Conservation (phyloP, 257 asterid species). For the Catharanthus roseus region DNA sequence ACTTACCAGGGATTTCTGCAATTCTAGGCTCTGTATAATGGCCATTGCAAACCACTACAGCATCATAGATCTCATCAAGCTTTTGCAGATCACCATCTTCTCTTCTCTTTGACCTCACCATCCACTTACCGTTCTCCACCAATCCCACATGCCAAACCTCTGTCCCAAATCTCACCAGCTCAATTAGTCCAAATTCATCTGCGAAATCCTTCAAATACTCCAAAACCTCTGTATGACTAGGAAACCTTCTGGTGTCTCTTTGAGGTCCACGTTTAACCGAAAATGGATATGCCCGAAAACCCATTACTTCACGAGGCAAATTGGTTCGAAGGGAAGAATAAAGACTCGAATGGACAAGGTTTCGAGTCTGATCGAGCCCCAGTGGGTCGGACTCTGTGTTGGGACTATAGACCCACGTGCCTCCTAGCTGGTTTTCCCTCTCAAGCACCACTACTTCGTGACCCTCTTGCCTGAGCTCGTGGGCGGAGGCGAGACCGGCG, state of each 20-base stretch:
- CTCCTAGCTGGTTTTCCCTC: conserved; percentile 56
- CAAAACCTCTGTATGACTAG: conserved; percentile 70
- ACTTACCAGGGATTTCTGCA: conserved; percentile 73
- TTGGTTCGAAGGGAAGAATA: conserved; percentile 87
- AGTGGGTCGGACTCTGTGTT: conserved; percentile 59
- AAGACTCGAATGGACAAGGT: conserved; percentile 62
- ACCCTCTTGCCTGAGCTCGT: conserved; percentile 76
- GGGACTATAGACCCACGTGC: conserved; percentile 82
- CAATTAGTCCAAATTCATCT: conserved; percentile 49
- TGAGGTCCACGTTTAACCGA: conserved; percentile 32
- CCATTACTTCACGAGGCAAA: conserved; percentile 84
- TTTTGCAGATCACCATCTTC: conserved; percentile 24
- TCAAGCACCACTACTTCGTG: conserved; percentile 80
- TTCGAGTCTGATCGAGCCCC: conserved; percentile 53
- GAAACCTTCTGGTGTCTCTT: conserved; percentile 77
- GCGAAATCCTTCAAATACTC: conserved; percentile 69
- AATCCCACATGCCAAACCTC: conserved; percentile 57
- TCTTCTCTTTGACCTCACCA: conserved; percentile 41
- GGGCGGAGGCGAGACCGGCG: conserved; percentile 79
- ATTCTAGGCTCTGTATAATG: conserved; percentile 79
- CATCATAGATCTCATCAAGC: conserved; percentile 59
- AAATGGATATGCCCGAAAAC: conserved; percentile 74
- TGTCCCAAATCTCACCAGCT: conserved; percentile 62
- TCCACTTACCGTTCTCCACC: conserved; percentile 57
- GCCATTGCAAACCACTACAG: conserved; percentile 88